Conservation (phyloP, 352 stramenopile genomes). For the Pythium chondricola region DNA sequence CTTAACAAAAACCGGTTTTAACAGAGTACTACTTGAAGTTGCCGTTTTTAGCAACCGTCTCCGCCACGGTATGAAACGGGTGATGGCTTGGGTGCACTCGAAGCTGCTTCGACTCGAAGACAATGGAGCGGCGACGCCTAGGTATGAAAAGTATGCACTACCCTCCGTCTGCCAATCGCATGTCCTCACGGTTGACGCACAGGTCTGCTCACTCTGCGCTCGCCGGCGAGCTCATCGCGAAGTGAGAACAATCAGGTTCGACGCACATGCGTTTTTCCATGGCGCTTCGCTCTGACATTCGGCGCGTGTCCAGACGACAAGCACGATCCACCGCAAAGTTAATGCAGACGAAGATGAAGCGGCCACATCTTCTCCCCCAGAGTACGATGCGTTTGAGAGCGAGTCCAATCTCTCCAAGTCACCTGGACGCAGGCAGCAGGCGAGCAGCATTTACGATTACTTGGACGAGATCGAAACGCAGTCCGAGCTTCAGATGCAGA, state of each 20-base stretch:
- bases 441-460: slow-evolving; percentile 72
- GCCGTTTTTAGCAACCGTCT: slow-evolving; percentile 1
- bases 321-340: slow-evolving; percentile 15
- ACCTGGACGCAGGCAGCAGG: slow-evolving; percentile 8
- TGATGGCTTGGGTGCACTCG: too few species aligned
- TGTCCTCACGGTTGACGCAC: too few species aligned
- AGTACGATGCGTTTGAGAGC: slow-evolving; percentile 31
- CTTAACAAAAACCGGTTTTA: slow-evolving; percentile 12
- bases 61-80: too few species aligned
- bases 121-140: slow-evolving; percentile 9
- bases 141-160: too few species aligned
- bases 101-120: not conserved
- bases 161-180: too few species aligned
- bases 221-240: not conserved
- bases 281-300: not conserved
- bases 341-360: slow-evolving; percentile 45
- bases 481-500: slow-evolving; percentile 42
- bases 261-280: not conserved
- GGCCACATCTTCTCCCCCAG: slow-evolving; percentile 22
- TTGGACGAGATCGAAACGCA: slow-evolving; percentile 68
- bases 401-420: slow-evolving; percentile 26
- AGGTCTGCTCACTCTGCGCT: not conserved
- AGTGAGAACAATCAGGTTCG: slow-evolving; percentile 28
- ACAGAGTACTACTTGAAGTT: not conserved
- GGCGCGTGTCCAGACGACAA: too few species aligned